phyloP scores from a whole-genome alignment of 1,139 yeast species.

The Pichia sp. region DNA sequence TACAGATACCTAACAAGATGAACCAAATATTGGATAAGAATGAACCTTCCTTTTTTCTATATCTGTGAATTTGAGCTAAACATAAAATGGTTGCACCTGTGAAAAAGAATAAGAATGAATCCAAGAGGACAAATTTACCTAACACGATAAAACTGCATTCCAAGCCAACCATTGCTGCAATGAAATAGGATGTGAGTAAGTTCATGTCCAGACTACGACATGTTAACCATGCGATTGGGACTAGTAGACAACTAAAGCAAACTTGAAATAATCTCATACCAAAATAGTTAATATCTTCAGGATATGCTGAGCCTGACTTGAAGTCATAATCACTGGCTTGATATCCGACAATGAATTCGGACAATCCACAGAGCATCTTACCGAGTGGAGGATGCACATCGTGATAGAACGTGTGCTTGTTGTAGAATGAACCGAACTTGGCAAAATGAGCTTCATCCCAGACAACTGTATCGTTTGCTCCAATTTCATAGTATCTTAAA shows the following conservation, averaged over 20 bases:
- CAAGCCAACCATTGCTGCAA: conserved; percentile 58
- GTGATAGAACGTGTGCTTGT: conserved; percentile 65
- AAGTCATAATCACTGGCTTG: conserved; percentile 49
- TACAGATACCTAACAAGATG: conserved; percentile 67
- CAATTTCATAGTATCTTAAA: conserved; percentile 68
- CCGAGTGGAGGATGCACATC: conserved; percentile 84
- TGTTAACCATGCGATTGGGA: conserved; percentile 65
- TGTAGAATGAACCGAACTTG: conserved; percentile 48
- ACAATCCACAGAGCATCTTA: conserved; percentile 64
- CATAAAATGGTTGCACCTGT: conserved; percentile 62
- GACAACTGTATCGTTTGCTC: conserved; percentile 61
- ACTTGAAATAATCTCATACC: conserved; percentile 70
- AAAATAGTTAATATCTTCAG: conserved; percentile 51
- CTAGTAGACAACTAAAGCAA: conserved; percentile 57
- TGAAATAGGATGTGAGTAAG: conserved; percentile 48
- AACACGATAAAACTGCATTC: conserved; percentile 66
- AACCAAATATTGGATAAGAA: conserved; percentile 57
- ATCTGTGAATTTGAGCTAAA: conserved; percentile 51
- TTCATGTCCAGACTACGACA: conserved; percentile 48
- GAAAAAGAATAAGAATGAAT: conserved; percentile 70
- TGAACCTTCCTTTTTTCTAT: conserved; percentile 42
- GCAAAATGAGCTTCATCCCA: conserved; percentile 98
- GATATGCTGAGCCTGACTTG: conserved; percentile 58
- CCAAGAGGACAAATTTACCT: conserved; percentile 69
- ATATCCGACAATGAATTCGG: conserved; percentile 67